Conservation (phyloP, 768 basidiomycete species). For the Lactarius sanguifluus region DNA sequence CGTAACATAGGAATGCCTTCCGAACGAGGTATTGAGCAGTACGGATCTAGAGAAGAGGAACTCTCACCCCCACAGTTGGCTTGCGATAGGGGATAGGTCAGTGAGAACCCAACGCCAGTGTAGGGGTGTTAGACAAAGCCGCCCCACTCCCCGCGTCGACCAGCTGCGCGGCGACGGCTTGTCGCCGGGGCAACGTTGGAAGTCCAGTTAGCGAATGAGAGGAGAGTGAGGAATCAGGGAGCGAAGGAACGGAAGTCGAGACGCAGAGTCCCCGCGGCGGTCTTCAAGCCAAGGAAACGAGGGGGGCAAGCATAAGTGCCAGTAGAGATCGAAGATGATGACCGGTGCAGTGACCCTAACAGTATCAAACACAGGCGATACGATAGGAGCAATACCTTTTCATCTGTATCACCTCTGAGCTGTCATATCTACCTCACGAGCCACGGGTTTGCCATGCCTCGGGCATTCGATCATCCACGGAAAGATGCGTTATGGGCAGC, state of each 20-base stretch:
- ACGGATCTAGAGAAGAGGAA: not conserved
- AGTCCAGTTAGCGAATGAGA: not conserved
- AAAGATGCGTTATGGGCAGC: conserved; percentile 5
- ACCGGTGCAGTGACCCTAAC: not conserved
- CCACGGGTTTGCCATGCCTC: conserved; percentile 8
- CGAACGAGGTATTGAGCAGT: not conserved
- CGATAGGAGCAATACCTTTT: not conserved
- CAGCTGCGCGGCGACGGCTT: not conserved
- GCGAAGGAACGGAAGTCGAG: not conserved
- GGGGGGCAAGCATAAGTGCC: not conserved
- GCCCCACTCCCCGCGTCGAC: not conserved
- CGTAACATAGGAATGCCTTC: not conserved
- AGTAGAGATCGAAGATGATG: not conserved
- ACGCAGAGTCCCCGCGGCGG: not conserved
- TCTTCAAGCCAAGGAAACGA: not conserved
- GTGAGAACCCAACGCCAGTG: not conserved
- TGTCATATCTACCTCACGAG: conserved; percentile 1
- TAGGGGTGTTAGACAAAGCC: not conserved
- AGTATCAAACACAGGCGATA: not conserved
- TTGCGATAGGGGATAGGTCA: not conserved
- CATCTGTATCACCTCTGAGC: not conserved
- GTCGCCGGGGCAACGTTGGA: not conserved
- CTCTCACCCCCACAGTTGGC: not conserved
- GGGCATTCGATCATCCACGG: conserved; percentile 10
- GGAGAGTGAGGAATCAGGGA: not conserved